Evolutionary conservation across 371 early-diverging fungal species (phyloP).

Genomic region (Mortierella sp.): DNA sequence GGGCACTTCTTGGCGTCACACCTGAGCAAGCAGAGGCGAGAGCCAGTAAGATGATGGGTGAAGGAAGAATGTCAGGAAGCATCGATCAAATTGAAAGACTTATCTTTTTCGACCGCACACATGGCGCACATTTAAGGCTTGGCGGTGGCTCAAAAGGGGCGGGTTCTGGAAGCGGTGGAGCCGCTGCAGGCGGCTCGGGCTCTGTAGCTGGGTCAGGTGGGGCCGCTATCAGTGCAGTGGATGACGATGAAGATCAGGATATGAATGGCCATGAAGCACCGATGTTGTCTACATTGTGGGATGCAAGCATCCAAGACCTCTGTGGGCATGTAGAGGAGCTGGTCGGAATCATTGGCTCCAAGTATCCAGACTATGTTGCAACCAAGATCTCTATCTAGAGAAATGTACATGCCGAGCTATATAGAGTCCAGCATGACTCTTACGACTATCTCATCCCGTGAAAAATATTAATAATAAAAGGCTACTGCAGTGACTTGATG

Average conservation of each 20-base stretch:
- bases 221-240: constrained; percentile 31
- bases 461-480: background rate
- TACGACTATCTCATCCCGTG: background rate
- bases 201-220: constrained; percentile 16
- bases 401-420: background rate
- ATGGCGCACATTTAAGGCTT: constrained; percentile 40
- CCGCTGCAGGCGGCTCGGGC: constrained; percentile 32
- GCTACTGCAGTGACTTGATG: too few species aligned
- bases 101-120: constrained; percentile 84
- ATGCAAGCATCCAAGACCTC: constrained; percentile 69
- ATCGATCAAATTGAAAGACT: constrained; percentile 92
- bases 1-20: constrained; percentile 78
- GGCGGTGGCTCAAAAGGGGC: constrained; percentile 41
- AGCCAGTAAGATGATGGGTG: constrained; percentile 92
- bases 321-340: constrained; percentile 73
- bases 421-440: background rate
- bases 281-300: constrained; percentile 63
- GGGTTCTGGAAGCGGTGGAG: constrained; percentile 26
- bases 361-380: constrained; percentile 65
- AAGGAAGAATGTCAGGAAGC: constrained; percentile 86
- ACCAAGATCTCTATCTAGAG: constrained; percentile 34
- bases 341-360: constrained; percentile 64
- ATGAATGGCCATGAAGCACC: constrained; percentile 46
- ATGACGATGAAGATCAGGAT: constrained; percentile 49
- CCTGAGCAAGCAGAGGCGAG: constrained; percentile 87